phyloP scores from a whole-genome alignment of 192 early-diverging fungal species.

The Backusella tuberculispora region DNA sequence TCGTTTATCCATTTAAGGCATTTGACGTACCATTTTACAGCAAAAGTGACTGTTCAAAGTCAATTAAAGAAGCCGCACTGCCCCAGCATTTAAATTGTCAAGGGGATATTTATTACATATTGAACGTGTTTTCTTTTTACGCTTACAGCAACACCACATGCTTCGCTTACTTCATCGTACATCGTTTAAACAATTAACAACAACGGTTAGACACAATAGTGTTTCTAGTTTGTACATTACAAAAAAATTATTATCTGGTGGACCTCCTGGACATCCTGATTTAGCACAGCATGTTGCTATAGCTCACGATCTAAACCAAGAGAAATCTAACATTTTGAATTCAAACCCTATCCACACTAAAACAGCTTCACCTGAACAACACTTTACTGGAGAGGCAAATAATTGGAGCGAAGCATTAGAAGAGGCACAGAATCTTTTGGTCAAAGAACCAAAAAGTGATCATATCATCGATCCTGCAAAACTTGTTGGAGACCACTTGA shows the following conservation, averaged over 20 bases:
- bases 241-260: neutral
- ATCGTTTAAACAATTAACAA: neutral
- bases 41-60: constrained; percentile 16
- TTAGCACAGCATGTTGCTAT: constrained; percentile 1
- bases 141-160: neutral
- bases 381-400: constrained; percentile 37
- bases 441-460: constrained; percentile 31
- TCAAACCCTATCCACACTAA: neutral
- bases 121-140: neutral
- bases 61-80: neutral
- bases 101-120: constrained; percentile 7
- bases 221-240: neutral
- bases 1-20: neutral
- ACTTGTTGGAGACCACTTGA: constrained; percentile 84
- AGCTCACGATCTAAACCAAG: neutral
- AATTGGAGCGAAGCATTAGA: constrained; percentile 56
- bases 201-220: neutral
- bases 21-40: neutral
- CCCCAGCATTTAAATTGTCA: constrained; percentile 9
- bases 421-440: constrained; percentile 55
- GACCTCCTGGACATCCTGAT: constrained; percentile 7
- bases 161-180: constrained; percentile 10
- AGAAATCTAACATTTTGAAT: neutral
- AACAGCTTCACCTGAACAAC: neutral
- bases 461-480: constrained; percentile 70